Conservation (phyloP, 2,329 filamentous ascomycete genomes). For the Nakataea oryzae region DNA sequence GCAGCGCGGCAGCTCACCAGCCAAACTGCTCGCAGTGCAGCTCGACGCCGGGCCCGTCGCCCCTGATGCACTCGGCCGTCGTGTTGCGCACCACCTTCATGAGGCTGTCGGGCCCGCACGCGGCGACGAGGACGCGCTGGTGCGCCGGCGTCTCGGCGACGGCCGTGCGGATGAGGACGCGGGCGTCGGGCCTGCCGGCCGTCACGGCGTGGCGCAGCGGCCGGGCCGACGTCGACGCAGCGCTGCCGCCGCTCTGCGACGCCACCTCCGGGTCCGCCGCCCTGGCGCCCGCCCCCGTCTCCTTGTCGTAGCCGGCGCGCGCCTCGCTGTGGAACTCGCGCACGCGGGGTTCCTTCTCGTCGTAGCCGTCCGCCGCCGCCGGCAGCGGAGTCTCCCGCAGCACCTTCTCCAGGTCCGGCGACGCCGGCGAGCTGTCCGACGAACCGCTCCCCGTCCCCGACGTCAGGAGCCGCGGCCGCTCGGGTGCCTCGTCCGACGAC, state of each 20-base stretch:
- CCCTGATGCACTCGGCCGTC: slow-evolving; percentile 29
- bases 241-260: slow-evolving; percentile 1
- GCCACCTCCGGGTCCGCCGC: background rate
- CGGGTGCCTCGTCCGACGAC: slow-evolving; percentile 3
- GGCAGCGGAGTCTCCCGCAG: slow-evolving; percentile 4
- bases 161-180: slow-evolving; percentile 24
- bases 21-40: slow-evolving; percentile 39
- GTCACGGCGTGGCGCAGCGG: slow-evolving; percentile 17
- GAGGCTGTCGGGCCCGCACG: slow-evolving; percentile 34
- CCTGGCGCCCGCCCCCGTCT: background rate
- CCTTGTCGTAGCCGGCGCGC: slow-evolving; percentile 8
- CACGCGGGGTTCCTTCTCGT: background rate
- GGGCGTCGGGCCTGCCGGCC: slow-evolving; percentile 29
- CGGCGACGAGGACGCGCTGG: slow-evolving; percentile 32
- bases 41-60: slow-evolving; percentile 35
- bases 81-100: slow-evolving; percentile 33
- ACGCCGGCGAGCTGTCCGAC: background rate
- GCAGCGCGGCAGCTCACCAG: too few relatives aligned
- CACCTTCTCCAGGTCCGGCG: slow-evolving; percentile 13
- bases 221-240: slow-evolving; percentile 1
- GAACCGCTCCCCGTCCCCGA: background rate
- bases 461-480: slow-evolving; percentile 6
- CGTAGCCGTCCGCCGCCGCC: background rate
- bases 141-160: slow-evolving; percentile 20
- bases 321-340: slow-evolving; percentile 7